Evolutionary conservation across 805 yeast species (phyloP).

Genomic region (Saturnispora dispora): DNA sequence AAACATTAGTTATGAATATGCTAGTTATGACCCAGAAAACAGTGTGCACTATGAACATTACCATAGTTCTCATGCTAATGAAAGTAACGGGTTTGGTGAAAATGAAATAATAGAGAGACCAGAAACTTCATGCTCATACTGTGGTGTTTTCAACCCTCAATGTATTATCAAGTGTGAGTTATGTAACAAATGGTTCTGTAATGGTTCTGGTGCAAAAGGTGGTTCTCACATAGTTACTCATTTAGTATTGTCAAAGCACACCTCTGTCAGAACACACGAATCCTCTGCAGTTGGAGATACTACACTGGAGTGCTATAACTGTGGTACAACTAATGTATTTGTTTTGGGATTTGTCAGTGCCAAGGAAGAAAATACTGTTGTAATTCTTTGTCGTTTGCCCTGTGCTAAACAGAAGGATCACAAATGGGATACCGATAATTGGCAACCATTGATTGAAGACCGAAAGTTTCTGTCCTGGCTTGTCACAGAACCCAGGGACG

Average conservation of each 20-base stretch:
- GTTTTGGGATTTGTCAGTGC: conserved; percentile 82
- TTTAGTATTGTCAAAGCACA: conserved; percentile 71
- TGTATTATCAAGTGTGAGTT: conserved; percentile 67
- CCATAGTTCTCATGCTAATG: background rate
- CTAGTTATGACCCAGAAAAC: background rate
- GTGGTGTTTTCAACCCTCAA: conserved; percentile 59
- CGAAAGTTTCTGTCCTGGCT: conserved; percentile 77
- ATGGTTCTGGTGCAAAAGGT: conserved; percentile 43
- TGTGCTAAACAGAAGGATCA: conserved; percentile 70
- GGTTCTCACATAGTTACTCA: conserved; percentile 80
- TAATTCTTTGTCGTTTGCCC: conserved; percentile 78
- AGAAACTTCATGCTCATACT: conserved; percentile 44
- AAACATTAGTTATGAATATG: background rate
- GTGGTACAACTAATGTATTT: conserved; percentile 77
- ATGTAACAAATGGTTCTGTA: conserved; percentile 88
- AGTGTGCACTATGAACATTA: background rate
- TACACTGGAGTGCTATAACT: conserved; percentile 78
- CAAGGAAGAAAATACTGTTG: conserved; percentile 77
- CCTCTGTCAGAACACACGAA: conserved; percentile 62
- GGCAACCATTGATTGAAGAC: conserved; percentile 82
- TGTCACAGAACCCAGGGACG: conserved; percentile 60
- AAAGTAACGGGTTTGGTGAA: background rate
- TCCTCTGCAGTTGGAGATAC: conserved; percentile 84
- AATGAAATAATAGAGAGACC: background rate
- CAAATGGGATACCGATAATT: conserved; percentile 80